Percentiles rank a stretch among this genome's conserved stretches.
phyloP scores from a whole-genome alignment of 2,329 filamentous ascomycete genomes.

The Fusarium musae region DNA sequence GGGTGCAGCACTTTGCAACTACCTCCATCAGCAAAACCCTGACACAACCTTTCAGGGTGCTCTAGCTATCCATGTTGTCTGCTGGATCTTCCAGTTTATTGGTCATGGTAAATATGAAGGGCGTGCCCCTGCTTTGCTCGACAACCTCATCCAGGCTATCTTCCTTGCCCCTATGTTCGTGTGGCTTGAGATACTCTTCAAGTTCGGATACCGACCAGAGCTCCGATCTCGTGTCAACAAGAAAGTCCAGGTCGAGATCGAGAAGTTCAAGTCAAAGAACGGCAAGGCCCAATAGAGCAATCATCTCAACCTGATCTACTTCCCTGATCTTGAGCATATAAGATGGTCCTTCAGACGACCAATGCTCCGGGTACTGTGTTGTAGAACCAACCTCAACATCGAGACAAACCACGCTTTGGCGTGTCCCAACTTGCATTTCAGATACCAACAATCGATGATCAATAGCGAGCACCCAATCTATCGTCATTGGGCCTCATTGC shows the following conservation, averaged over 20 bases:
- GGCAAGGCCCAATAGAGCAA: slow-evolving; percentile 61
- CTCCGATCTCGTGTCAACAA: slow-evolving; percentile 83
- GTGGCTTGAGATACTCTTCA: slow-evolving; percentile 94
- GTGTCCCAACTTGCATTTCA: not conserved
- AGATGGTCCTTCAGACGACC: not conserved
- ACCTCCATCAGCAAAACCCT: slow-evolving; percentile 70
- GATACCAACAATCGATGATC: not conserved
- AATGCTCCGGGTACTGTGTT: not conserved
- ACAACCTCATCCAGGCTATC: slow-evolving; percentile 91
- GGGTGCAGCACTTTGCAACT: slow-evolving; percentile 79
- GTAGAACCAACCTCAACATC: slow-evolving; percentile 3
- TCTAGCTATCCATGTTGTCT: slow-evolving; percentile 74
- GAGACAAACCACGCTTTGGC: not conserved
- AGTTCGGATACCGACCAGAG: slow-evolving; percentile 88
- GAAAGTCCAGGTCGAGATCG: slow-evolving; percentile 79
- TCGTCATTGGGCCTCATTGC: not conserved
- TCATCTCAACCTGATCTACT: slow-evolving; percentile 2
- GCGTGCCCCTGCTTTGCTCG: slow-evolving; percentile 86
- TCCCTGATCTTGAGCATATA: slow-evolving; percentile 1
- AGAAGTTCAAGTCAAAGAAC: slow-evolving; percentile 72
- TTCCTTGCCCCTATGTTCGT: slow-evolving; percentile 96
- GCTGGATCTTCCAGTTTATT: slow-evolving; percentile 90
- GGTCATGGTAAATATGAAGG: slow-evolving; percentile 92
- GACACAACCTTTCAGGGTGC: slow-evolving; percentile 66
- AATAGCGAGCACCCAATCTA: not conserved